Evolutionary conservation across 2,329 filamentous ascomycete genomes (phyloP).

Genomic region (Alternaria sp.): DNA sequence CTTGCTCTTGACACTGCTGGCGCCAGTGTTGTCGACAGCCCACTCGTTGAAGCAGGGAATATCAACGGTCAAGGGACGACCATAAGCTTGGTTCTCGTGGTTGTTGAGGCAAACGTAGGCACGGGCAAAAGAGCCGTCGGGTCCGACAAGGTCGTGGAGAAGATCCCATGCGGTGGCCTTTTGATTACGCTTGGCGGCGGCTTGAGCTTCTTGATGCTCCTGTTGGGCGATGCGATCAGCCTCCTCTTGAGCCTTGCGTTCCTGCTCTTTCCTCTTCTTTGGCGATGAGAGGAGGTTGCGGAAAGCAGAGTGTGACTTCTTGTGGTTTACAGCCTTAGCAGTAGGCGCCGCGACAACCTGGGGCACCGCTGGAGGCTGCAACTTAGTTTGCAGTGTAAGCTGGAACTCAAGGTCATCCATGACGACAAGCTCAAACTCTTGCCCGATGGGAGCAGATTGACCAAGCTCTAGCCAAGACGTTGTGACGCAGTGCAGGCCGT

Average conservation of each 20-base stretch:
- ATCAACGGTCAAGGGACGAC: slow-evolving; percentile 85
- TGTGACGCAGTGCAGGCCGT: slow-evolving; percentile 96
- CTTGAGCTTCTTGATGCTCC: slow-evolving; percentile 51
- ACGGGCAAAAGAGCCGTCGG: slow-evolving; percentile 92
- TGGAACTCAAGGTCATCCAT: slow-evolving; percentile 99
- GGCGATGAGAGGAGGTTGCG: slow-evolving; percentile 86
- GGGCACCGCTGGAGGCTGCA: slow-evolving; percentile 74
- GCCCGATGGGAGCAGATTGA: slow-evolving; percentile 90
- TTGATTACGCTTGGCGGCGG: slow-evolving; percentile 62
- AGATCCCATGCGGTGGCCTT: slow-evolving; percentile 84
- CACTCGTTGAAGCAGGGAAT: slow-evolving; percentile 98
- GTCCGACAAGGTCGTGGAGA: slow-evolving; percentile 82
- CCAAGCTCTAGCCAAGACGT: slow-evolving; percentile 94
- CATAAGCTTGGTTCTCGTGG: slow-evolving; percentile 87
- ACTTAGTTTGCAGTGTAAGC: slow-evolving; percentile 92
- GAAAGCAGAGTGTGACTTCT: slow-evolving; percentile 78
- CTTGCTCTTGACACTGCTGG: slow-evolving; percentile 95
- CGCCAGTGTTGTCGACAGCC: slow-evolving; percentile 83
- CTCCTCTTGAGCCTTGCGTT: slow-evolving; percentile 82
- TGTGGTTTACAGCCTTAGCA: slow-evolving; percentile 73
- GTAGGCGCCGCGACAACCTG: slow-evolving; percentile 59
- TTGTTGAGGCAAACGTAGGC: slow-evolving; percentile 94
- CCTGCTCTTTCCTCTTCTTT: slow-evolving; percentile 95
- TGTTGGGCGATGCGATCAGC: slow-evolving; percentile 71
- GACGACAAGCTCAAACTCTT: slow-evolving; percentile 97